Base-by-base conservation (phyloP, 768 basidiomycete genomes). In the Trametes meyenii region DNA sequence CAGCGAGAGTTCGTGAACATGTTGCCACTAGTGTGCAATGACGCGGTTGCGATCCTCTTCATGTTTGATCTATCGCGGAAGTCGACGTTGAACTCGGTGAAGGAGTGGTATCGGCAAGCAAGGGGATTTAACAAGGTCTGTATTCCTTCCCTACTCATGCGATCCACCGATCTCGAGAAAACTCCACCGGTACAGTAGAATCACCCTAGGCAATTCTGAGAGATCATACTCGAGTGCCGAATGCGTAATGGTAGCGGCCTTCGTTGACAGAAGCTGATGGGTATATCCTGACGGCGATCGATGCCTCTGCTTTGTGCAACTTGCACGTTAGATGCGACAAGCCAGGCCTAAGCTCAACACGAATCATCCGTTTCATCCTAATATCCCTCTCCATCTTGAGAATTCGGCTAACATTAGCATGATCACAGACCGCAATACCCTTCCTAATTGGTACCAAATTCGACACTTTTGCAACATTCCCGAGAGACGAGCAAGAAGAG, bases 101-200 rank as follows among this genome's bases (percentile, higher is more conserved):
- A 98, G 77, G 97, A 99, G 76, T 99, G 97, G 97, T 99, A 98
- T 82, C 85, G 97, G 69, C 97, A 99, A 78, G 95, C 96, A 54
- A 83, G 97, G 70, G 97, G 97, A 21, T 99, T 99, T 79, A 98
- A 98, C 80, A 98, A 98, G 84, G 96, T 95, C 60, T 53, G 83
- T 74, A n/a, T 19, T 50, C 36, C 36, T 17, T 36, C 5, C 21
- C 13, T 29, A 19, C 45, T 23, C 11, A 19, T 24, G 49, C 60
- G 44, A 13, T 61, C 17, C 21, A 51, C 43, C 17, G 21, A 17
- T 29, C 29, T 51, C 8, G 4, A 8, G 29, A 33, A 33, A 33
- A 3, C 29, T 33, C 8, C 29, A 33, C 29, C 29, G 29, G 29
- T 8, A 8, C 29, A 33, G 29, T 33, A 33, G 8, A 33, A 8